Evolutionary conservation across 2,329 filamentous ascomycete genomes (phyloP), one percentile per base, ranked within the genome.

Genomic region (Xylaria sp.): DNA sequence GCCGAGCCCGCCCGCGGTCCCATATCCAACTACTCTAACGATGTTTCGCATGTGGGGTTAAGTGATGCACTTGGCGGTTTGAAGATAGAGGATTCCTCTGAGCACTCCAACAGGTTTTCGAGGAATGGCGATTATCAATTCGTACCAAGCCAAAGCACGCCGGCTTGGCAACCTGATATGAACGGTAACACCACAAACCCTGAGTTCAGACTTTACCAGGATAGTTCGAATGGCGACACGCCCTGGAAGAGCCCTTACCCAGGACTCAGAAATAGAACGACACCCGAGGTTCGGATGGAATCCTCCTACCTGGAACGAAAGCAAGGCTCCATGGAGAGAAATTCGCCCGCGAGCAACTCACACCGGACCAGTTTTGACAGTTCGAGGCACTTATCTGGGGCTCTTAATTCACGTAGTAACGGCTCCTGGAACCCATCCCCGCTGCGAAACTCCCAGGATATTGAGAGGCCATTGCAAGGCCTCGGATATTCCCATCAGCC

Each of bases 61-160:
- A 66, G 75, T 3, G 67, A 76, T 2, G 71, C 74, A 21, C 75
- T 80, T 52, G 63, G 65, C 45, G 68, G 70, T 14, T 61, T 81
- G 23, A 70, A 65, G 1, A 57, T 83, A 19, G 76, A 78, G 15
- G 75, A 77, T 28, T 63, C 42, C 8, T 23, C 68, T 2, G 75
- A 73, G 31, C 17, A 57, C 23, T 19, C 63, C 8, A 51, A 63
- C 25, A 64, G 58, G 1, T 70, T 69, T 62, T 23, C 47, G 15
- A 58, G 65, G 12, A 72, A 67, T 53, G 69, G 67, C 2, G 60
- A 58, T 28, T 78, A 78, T 53, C 73, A 77, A 5, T 83, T 83
- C 67, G 80, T 81, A 64, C 73, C 81, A 64, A 83, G 84, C 64
- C 79, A 82, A 1, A 77, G 73, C 7, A 80, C 80, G 4, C 79